phyloP scores from a whole-genome alignment of 495 filamentous ascomycete species.

The Pseudoneurospora amorphoporcata region DNA sequence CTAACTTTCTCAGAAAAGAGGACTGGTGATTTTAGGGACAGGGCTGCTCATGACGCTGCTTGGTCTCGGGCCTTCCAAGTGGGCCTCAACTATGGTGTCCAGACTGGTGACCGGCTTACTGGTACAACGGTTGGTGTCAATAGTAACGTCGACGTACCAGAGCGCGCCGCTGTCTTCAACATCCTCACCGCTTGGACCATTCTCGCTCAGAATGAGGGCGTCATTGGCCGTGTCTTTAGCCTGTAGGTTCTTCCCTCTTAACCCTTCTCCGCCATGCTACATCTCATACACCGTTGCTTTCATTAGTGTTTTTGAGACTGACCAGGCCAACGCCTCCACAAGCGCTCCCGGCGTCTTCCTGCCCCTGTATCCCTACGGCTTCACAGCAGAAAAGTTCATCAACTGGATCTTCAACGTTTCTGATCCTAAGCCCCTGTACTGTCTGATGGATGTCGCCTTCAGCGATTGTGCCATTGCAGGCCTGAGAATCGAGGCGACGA shows the following conservation, averaged over 20 bases:
- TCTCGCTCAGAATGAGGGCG: background rate
- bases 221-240: background rate
- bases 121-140: background rate
- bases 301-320: background rate
- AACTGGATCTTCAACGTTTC: constrained; percentile 1
- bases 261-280: background rate
- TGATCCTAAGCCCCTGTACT: background rate
- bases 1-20: background rate
- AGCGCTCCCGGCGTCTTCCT: background rate
- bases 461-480: background rate
- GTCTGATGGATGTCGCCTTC: background rate
- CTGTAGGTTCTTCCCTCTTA: background rate
- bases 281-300: background rate
- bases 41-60: background rate
- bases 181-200: background rate
- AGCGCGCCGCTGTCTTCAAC: background rate
- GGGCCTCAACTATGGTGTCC: background rate
- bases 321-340: background rate
- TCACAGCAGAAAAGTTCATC: background rate
- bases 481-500: background rate
- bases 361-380: background rate
- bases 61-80: background rate
- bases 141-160: background rate
- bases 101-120: background rate
- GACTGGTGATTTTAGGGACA: background rate